phyloP scores from a whole-genome alignment of 345 rosid species.

The Salix viminalis region DNA sequence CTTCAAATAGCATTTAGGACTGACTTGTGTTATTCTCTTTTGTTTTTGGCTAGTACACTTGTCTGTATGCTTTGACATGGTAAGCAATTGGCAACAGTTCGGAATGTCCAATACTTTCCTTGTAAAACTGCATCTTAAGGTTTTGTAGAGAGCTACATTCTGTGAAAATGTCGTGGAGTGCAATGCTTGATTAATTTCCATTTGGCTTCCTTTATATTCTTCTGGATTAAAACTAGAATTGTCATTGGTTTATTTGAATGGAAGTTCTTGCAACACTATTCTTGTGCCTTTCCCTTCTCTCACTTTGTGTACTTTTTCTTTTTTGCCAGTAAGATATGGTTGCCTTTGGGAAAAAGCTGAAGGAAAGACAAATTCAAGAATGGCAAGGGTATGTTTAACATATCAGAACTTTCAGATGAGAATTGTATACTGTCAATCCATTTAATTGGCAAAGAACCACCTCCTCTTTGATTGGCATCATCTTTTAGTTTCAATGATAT shows the following conservation, averaged over 20 bases:
- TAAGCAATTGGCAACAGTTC: not conserved
- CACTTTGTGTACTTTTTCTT: not conserved
- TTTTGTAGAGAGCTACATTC: not conserved
- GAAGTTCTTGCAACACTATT: not conserved
- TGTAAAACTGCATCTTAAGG: not conserved
- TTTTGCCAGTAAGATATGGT: conserved; percentile 55
- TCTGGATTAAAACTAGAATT: not conserved
- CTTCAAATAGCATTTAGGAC: not conserved
- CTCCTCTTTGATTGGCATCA: not conserved
- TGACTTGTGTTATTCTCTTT: not conserved
- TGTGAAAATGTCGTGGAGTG: not conserved
- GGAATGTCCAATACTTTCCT: not conserved
- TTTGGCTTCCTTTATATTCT: not conserved
- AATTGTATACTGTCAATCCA: not conserved
- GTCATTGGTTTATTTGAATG: not conserved
- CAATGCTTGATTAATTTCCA: not conserved
- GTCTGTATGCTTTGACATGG: not conserved
- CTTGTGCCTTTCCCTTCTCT: conserved; percentile 10
- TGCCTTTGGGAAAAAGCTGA: conserved; percentile 82
- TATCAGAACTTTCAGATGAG: not conserved
- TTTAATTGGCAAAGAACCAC: not conserved
- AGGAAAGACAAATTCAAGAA: conserved; percentile 81
- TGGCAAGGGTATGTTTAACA: conserved; percentile 65
- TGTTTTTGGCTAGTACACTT: not conserved
- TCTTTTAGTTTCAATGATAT: not conserved